Evolutionary conservation across 768 basidiomycete species (phyloP), one percentile per base, ranked within the genome.

Genomic region (Mycena vitilis): DNA sequence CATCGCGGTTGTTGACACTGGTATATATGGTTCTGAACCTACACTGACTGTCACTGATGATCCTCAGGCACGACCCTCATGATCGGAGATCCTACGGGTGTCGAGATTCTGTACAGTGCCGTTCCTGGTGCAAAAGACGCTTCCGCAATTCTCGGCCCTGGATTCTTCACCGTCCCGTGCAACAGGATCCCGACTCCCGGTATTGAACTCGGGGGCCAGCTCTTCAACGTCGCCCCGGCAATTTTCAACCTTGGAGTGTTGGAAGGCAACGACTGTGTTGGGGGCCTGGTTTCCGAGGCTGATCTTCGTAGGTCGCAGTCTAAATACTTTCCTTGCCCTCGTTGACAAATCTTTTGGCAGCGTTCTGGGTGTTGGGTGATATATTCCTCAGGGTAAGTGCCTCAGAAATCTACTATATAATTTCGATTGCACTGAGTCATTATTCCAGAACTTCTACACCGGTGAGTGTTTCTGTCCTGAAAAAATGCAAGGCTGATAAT

Each of bases 1-100:
- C 51, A 58, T 70, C 30, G 77, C 77, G 15, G 74, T 79, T 58
- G 75, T 86, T 16, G 85, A 86, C 69, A 83, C 79, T 63, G 86
- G 62, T 69, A 37, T 30, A 30, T 30, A 30, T 5, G 30, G 25
- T 37, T 38, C 52, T 22, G 16, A 40, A 22, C 34, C 1, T 30
- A 22, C 11, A 20, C 2, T 18, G 13, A 40, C 20, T 38, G 22
- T 9, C 23, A 36, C 34, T 53, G 53, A 49, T 25, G 34, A 42
- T 16, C 11, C 25, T 23, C 11, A 69, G 68, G 85, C 34, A 83
- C 81, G 37, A 82, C 81, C 10, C 74, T 84, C 60, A 73, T 83
- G 61, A 63, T 85, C 11, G 85, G 82, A 1, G 77, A 81, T 30
- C 25, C 67, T 0, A 20, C 63, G 1, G 73, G 60, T 2, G 80